Base-by-base conservation (phyloP, 331 rosid genomes). In the Cydonia oblonga region DNA sequence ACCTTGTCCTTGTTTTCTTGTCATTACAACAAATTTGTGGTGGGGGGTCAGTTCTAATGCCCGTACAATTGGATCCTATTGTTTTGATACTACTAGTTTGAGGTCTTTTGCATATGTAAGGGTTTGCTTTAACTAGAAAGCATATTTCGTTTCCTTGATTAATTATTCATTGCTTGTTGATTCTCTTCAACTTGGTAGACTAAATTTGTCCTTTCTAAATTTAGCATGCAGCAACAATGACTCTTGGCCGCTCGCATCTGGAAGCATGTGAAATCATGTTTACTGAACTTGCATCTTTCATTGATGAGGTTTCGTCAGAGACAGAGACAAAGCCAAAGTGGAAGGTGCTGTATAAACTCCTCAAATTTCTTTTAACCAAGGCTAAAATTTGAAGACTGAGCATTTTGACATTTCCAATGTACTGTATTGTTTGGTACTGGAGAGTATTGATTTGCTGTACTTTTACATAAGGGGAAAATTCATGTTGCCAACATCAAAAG, bases 151-250 rank as follows among this genome's bases (percentile, higher is more conserved):
- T 57, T 4, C 75, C 25, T 15, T 57, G 59, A 44, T 16, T 64
- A 19, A 22, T 40, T 71, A 49, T 30, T 68, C 15, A 25, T 25
- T 67, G 23, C 64, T 40, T 60, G 22, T 61, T 49, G 29, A 46
- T 53, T 40, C 32, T 11, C 57, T 71, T 22, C 8, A 1, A 26
- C 69, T 72, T 74, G 58, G 63, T 51, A 71, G 75, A 72, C 81
- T 75, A 22, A 74, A 22, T 69, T 63, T 8, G 7, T 75, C 66
- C 64, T 64, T 69, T 81, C 66, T 79, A 76, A 35, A 70, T 85
- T 69, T 82, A 95, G 99, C 84, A 88, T 88, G 99, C 96, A 77
- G 99, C 97, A 72, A 91, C 97, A 71, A 90, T 90, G 99, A 96
- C 96, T 78, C 97, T 95, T 78, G 99, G 99, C 80, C 96, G 87